A percentile compares a stretch with the other conserved stretches of the same genome.
Conservation (phyloP, 495 filamentous ascomycete species). For the Daldinia decipiens region DNA sequence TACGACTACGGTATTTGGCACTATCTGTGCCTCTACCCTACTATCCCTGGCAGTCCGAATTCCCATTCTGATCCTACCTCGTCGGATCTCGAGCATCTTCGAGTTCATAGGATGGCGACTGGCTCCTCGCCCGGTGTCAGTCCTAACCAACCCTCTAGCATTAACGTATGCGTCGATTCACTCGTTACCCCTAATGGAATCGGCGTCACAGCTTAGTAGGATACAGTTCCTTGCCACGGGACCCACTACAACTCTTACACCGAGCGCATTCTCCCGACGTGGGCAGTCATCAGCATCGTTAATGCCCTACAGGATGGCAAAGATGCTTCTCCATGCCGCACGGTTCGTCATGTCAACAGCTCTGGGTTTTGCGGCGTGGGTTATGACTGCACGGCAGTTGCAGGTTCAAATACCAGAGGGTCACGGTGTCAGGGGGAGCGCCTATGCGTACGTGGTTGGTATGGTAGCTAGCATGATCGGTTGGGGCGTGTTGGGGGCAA, state of each 20-base stretch:
- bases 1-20: slow-evolving; percentile 87
- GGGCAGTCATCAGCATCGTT: slow-evolving; percentile 56
- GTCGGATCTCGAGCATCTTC: slow-evolving; percentile 61
- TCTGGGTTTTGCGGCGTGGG: slow-evolving; percentile 96
- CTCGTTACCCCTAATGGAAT: slow-evolving; percentile 77
- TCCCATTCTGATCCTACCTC: slow-evolving; percentile 84
- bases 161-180: slow-evolving; percentile 95
- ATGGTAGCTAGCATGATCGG: slow-evolving; percentile 91
- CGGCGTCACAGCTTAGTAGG: slow-evolving; percentile 78
- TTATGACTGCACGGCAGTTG: slow-evolving; percentile 84
- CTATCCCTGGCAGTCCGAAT: slow-evolving; percentile 83
- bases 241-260: slow-evolving; percentile 71
- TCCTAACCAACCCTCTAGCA: slow-evolving; percentile 87
- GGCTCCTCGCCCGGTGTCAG: slow-evolving; percentile 82
- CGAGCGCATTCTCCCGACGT: slow-evolving; percentile 63
- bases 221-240: slow-evolving; percentile 75
- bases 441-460: slow-evolving; percentile 95
- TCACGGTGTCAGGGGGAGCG: slow-evolving; percentile 74
- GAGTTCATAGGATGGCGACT: slow-evolving; percentile 49
- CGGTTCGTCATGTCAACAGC: slow-evolving; percentile 88
- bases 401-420: slow-evolving; percentile 61
- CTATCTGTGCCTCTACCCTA: slow-evolving; percentile 85
- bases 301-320: slow-evolving; percentile 84
- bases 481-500: slow-evolving; percentile 93
- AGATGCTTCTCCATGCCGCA: slow-evolving; percentile 89